Conservation (phyloP, 768 basidiomycete genomes). For the Kwoniella europaea region DNA sequence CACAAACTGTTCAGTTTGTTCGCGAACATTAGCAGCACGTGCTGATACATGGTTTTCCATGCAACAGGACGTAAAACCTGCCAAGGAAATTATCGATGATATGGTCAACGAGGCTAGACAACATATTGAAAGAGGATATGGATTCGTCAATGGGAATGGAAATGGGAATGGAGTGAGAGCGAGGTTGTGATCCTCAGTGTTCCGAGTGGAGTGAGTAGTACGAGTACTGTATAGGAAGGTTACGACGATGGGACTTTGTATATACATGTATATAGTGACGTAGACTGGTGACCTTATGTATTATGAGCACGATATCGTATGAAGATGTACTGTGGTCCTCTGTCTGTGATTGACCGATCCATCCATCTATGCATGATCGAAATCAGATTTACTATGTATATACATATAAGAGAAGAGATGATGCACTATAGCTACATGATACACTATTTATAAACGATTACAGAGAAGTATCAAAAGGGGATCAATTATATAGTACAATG, state of each 20-base stretch:
- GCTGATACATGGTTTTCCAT: neutral
- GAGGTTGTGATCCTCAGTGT: conserved; percentile 10
- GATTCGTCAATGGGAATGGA: conserved; percentile 8
- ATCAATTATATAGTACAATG: neutral
- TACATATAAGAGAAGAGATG: neutral
- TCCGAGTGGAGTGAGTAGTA: too few species aligned
- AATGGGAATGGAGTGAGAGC: conserved; percentile 9
- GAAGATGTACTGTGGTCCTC: too few species aligned
- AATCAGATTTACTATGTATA: neutral
- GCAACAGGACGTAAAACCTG: conserved; percentile 73
- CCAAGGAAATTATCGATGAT: conserved; percentile 77
- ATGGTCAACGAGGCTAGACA: conserved; percentile 78
- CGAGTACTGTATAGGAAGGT: neutral
- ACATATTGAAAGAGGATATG: conserved; percentile 61
- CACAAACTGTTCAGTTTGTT: too few species aligned
- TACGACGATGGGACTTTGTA: neutral
- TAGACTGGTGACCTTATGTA: too few species aligned
- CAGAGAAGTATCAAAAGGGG: neutral
- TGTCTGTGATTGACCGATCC: neutral
- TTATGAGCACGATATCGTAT: too few species aligned
- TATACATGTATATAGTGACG: neutral
- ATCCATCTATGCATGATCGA: conserved; percentile 7
- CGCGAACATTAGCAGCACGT: too few species aligned
- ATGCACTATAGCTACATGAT: conserved; percentile 25
- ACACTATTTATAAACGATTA: neutral